Evolutionary conservation across 2,329 filamentous ascomycete species (phyloP).

Genomic region (Akanthomyces dipterigenus): DNA sequence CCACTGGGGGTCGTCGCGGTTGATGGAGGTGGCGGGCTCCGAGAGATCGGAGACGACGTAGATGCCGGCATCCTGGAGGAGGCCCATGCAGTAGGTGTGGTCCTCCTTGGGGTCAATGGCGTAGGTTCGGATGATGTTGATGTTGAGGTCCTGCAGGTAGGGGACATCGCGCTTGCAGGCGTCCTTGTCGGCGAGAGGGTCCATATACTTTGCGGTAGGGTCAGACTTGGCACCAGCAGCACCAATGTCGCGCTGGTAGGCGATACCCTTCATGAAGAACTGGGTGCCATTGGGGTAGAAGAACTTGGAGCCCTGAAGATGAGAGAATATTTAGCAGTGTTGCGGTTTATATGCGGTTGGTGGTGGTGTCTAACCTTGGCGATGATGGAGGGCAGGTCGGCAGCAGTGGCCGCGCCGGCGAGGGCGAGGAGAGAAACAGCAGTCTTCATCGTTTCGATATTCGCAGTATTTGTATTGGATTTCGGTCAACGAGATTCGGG

Average conservation of each 20-base stretch:
- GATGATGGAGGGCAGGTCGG: conserved; percentile 50
- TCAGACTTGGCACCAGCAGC: conserved; percentile 44
- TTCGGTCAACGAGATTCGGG: not conserved
- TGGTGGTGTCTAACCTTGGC: conserved; percentile 51
- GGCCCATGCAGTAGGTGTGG: conserved; percentile 78
- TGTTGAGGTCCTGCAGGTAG: conserved; percentile 67
- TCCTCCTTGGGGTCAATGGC: conserved; percentile 74
- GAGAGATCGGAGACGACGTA: conserved; percentile 91
- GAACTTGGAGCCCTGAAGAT: conserved; percentile 67
- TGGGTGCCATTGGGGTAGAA: conserved; percentile 70
- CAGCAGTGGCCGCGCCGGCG: conserved; percentile 34
- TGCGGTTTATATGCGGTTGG: not conserved
- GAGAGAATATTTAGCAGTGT: conserved; percentile 1
- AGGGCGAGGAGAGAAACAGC: conserved; percentile 31
- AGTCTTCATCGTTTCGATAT: conserved; percentile 13
- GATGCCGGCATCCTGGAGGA: conserved; percentile 79
- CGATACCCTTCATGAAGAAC: conserved; percentile 83
- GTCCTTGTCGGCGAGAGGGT: conserved; percentile 69
- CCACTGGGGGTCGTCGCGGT: conserved; percentile 74
- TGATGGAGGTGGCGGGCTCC: conserved; percentile 76
- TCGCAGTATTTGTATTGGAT: conserved; percentile 2
- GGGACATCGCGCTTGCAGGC: conserved; percentile 82
- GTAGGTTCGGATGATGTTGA: conserved; percentile 94
- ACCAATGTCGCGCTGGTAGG: conserved; percentile 79
- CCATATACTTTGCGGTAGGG: conserved; percentile 52